Base-by-base conservation (phyloP, 495 filamentous ascomycete genomes). In the Aspergillus conjunctus region DNA sequence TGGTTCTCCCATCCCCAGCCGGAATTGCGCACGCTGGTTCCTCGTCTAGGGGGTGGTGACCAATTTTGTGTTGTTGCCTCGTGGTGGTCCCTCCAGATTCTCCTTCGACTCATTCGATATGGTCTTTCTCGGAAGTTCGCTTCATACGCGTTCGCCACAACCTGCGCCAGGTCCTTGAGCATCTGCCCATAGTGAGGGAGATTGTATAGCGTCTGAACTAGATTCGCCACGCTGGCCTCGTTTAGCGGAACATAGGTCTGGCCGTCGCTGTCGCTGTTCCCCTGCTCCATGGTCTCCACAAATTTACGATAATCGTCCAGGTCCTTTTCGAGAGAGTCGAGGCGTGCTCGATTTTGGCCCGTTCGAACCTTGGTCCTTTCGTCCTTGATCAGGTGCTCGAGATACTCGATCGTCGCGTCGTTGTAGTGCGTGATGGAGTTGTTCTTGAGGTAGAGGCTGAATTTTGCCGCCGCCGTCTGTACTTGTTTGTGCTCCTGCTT, bases 401-500 rank as follows among this genome's bases (percentile, higher is more conserved):
- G 43, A 39, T 57, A 57, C 44, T 57, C 55, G 17, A 57, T 32
- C 1, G 55, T 57, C n/a, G 55, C 55, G 17, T 58, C 55, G 21
- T 58, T 58, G 18, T 58, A 58, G 22, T 58, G 55, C n/a, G 55
- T 58, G 55, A 58, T 58, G 3, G 55, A 50, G 22, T 58, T 58
- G 17, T 58, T 21, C 17, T 58, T 58, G 9, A 58, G 55, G 39
- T 58, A 58, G 8, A 58, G 55, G 18, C 45, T 50, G 33, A 58
- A 50, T 14, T 30, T 37, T 2, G 44, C 55, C 1, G 55, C 55
- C 6, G 55, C 44, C 8, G 44, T 51, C 45, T 58, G 55, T 10
- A 58, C 55, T 26, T 50, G 20, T 31, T 7, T 26, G 39, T 58
- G 55, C 15, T 58, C 55, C 45, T 51, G 17, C 30, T 50, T 50